Evolutionary conservation across 441 rosid genomes (phyloP).

Genomic region (Adansonia rubrostipa): DNA sequence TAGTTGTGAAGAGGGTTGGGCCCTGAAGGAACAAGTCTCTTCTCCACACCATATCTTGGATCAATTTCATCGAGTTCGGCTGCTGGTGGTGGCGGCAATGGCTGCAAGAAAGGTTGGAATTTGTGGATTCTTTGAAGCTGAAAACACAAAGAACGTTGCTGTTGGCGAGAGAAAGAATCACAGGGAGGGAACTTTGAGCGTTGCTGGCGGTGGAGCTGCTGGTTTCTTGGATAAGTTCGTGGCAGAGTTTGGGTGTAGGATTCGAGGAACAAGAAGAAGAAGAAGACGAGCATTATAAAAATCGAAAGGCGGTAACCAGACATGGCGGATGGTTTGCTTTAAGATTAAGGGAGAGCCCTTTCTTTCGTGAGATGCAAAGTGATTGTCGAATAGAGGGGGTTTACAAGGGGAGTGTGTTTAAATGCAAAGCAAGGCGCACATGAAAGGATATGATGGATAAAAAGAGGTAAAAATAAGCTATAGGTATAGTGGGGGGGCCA

Average conservation of each 20-base stretch:
- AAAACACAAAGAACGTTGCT: constrained; percentile 55
- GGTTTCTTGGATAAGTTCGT: constrained; percentile 21
- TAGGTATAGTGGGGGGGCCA: not conserved
- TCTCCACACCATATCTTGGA: constrained; percentile 77
- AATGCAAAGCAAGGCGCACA: constrained; percentile 63
- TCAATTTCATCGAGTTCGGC: constrained; percentile 51
- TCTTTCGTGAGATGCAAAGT: not conserved
- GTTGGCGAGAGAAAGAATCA: constrained; percentile 42
- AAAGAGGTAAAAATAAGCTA: no score
- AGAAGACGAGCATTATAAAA: constrained; percentile 25
- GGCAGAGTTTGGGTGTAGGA: not conserved
- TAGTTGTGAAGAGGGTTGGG: constrained; percentile 93
- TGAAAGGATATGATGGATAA: constrained; percentile 41
- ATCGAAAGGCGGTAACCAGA: constrained; percentile 25
- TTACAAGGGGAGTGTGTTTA: constrained; percentile 12
- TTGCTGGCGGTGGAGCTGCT: constrained; percentile 1
- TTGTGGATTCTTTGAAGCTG: constrained; percentile 54
- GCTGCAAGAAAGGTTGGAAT: constrained; percentile 30
- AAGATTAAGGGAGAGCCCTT: not conserved
- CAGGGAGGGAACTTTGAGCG: constrained; percentile 36
- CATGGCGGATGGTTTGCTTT: constrained; percentile 24
- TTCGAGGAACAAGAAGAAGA: not conserved
- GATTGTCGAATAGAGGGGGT: not conserved
- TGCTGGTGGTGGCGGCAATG: constrained; percentile 3
- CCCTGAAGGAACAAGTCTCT: constrained; percentile 83